A percentile compares a stretch with the other conserved stretches of the same genome.
Conservation (phyloP, 139 green algal genomes). For the Chlorella ohadii region DNA sequence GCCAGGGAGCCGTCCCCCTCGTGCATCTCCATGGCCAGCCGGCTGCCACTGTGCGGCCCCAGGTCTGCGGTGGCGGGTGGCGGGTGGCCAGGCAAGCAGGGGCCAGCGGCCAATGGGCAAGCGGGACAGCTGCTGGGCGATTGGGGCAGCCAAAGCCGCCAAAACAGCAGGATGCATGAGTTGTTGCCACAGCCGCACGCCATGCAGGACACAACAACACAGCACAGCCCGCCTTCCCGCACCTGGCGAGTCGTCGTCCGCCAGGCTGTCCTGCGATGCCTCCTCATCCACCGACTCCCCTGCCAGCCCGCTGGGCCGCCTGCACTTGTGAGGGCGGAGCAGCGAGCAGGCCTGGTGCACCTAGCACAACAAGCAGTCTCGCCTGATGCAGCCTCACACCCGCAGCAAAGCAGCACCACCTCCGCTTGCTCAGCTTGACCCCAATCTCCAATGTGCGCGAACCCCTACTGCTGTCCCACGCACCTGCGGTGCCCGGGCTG, state of each 20-base stretch:
- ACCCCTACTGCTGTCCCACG: neutral
- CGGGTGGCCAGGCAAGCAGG: neutral
- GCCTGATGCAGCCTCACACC: too few species aligned
- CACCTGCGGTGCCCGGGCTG: neutral
- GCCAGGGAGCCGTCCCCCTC: conserved; percentile 45
- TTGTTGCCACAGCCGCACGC: too few species aligned
- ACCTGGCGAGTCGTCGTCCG: neutral
- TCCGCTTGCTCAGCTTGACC: neutral
- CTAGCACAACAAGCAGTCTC: too few species aligned
- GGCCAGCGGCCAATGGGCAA: too few species aligned
- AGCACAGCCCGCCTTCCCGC: neutral
- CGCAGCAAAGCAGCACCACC: neutral
- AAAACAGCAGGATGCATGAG: too few species aligned
- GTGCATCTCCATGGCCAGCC: neutral
- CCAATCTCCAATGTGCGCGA: neutral
- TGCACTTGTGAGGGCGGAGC: neutral
- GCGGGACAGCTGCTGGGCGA: too few species aligned
- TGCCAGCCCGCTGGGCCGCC: neutral
- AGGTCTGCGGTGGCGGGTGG: neutral
- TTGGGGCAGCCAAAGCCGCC: too few species aligned
- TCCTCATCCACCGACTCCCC: conserved; percentile 7
- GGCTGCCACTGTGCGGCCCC: neutral
- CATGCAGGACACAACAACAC: too few species aligned
- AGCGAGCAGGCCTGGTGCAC: too few species aligned
- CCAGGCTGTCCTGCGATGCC: neutral